These are phyloP conservation scores for Hevea brasiliensis DNA, from an alignment of 345 rosid genomes.

Conservation along the genomic window DNA sequence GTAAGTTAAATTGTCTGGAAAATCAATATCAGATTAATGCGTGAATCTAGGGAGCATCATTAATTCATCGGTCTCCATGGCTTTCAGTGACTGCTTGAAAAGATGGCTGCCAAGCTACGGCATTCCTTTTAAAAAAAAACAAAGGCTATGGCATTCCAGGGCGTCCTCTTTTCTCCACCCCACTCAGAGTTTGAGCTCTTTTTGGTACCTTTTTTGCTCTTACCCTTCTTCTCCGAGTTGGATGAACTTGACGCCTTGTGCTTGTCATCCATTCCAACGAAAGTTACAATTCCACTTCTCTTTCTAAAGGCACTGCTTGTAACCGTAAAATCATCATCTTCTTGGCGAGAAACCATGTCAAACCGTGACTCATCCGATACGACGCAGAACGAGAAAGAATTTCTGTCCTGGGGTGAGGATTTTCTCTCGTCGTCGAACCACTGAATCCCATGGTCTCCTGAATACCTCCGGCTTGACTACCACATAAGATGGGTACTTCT, in stretches of 20 bases:
- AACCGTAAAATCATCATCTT: too few species aligned
- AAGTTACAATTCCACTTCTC: conserved; percentile 4
- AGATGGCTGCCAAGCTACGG: conserved; percentile 34
- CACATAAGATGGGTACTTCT: conserved; percentile 39
- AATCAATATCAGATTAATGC: too few species aligned
- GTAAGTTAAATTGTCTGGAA: too few species aligned
- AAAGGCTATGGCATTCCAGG: neutral
- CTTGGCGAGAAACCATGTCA: too few species aligned
- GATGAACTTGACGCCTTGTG: neutral
- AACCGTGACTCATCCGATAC: too few species aligned
- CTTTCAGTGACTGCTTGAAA: conserved; percentile 26
- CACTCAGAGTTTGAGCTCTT: conserved; percentile 3
- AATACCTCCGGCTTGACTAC: conserved; percentile 52
- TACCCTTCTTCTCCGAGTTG: neutral
- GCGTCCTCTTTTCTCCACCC: neutral
- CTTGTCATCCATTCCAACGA: conserved; percentile 31
- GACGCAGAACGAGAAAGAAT: conserved; percentile 33
- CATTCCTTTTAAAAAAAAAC: too few species aligned
- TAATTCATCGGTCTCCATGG: conserved; percentile 1
- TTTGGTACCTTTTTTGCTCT: neutral
- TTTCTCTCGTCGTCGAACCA: conserved; percentile 38
- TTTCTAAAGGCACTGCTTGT: neutral
- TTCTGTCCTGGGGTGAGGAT: conserved; percentile 44
- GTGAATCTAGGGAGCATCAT: too few species aligned
- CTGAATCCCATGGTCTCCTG: conserved; percentile 44